These are phyloP conservation scores for Phaeotremella fagi DNA, from an alignment of 768 basidiomycete genomes.

Conservation along the genomic window DNA sequence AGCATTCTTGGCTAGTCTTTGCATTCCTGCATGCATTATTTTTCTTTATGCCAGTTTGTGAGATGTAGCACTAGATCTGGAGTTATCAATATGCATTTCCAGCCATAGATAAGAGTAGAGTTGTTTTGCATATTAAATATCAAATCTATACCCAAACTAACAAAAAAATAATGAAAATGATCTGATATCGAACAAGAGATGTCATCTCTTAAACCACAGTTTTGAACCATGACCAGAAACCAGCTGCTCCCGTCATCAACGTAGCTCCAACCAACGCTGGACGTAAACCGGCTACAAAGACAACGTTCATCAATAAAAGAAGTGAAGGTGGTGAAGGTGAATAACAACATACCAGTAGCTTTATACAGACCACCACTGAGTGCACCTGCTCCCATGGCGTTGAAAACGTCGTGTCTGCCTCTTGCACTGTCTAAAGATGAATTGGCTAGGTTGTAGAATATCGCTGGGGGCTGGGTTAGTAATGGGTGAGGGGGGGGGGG, in stretches of 20 bases:
- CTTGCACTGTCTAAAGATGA: conserved; percentile 83
- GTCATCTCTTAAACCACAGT: conserved; percentile 50
- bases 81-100: too few relatives aligned
- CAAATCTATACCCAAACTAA: too few relatives aligned
- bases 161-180: too few relatives aligned
- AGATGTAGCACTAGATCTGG: too few relatives aligned
- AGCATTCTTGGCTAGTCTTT: too few relatives aligned
- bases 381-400: conserved; percentile 88
- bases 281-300: conserved; percentile 76
- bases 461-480: conserved; percentile 56
- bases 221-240: conserved; percentile 93
- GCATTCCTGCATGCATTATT: too few relatives aligned
- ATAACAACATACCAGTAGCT: conserved; percentile 69
- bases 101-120: too few relatives aligned
- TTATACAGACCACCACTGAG: conserved; percentile 87
- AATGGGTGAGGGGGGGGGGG: background rate
- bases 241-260: conserved; percentile 81
- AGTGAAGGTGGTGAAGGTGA: too few relatives aligned
- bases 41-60: too few relatives aligned
- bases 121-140: too few relatives aligned
- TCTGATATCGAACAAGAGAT: too few relatives aligned
- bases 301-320: too few relatives aligned
- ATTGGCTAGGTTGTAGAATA: conserved; percentile 94
- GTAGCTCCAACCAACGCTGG: conserved; percentile 85
- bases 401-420: conserved; percentile 84